Base-by-base conservation (phyloP, 2,329 filamentous ascomycete genomes). In the Hypoxylon sp. region DNA sequence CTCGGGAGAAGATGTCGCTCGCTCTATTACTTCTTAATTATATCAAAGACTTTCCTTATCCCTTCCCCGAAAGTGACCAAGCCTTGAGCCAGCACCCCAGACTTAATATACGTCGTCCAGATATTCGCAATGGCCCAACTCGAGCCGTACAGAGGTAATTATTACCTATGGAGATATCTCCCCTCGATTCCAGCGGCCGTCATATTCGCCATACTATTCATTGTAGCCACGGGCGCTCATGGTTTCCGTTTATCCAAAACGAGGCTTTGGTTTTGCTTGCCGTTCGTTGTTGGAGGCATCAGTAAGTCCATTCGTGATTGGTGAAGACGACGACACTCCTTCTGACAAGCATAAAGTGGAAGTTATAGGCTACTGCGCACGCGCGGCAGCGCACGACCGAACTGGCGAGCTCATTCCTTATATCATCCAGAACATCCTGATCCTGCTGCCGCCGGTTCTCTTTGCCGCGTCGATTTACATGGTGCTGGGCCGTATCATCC, bases 401-500 rank as follows among this genome's bases (percentile, higher is more conserved):
- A 83, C 76, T 24, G 78, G 73, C 37, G 58, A 73, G 14, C 73
- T 83, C 44, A 63, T 71, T 0, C 80, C 80, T 3, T 86, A 79
- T 72, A 72, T 84, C 48, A 73, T 83, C 44, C 83, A 87, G 70
- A 76, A 73, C 50, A 73, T 83, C 24, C 74, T 84, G 39, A 78
- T 86, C 52, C 78, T 86, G 37, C 73, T 86, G n/a, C 82, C 83
- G 1, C 84, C 84, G 0, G 80, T 81, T 11, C 77, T 86, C 48
- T 84, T 83, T 74, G 83, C 84, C 26, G 85, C 85, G 2, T 81
- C 83, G 8, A 81, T 86, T 44, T 86, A 86, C 79, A 86, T 86
- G 83, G 80, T 80, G 10, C 80, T 86, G 3, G 82, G 82, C 5
- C 79, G 84, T 10, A 72, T 85, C 26, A 81, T 85, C 57, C 74